Base-by-base conservation (phyloP, 257 asterid species). In the Fraxinus excelsior region DNA sequence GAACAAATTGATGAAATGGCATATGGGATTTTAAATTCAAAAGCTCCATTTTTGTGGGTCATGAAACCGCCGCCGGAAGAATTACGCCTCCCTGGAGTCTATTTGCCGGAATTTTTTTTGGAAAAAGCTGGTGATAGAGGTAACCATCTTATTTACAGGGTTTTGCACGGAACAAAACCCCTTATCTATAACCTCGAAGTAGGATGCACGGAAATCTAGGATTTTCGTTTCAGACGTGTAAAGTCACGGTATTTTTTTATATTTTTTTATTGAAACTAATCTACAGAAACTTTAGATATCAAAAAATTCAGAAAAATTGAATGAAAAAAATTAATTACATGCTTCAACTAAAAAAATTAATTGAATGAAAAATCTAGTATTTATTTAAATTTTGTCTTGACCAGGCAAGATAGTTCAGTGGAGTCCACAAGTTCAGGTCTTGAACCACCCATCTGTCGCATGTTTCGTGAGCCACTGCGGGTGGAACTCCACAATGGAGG, bases 391-490 rank as follows among this genome's bases (percentile, higher is more conserved):
- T 42, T 42, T 5, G 10, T 18, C 25, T 56, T 56, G 12, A 56
- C 6, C 28, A 56, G 65, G 65, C 11, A 56, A 75, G 80, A 31
- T 94, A 2, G 92, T 94, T 68, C 75, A 80, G 73, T 94, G 98
- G 98, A 73, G 90, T 77, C 90, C 96, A 53, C 98, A 94, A 60
- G 96, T 88, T 68, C 83, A 82, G 40, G 98, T 90, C n/a, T 72
- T 94, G 82, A 89, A 86, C 14, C 97, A 94, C 85, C 91, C 88
- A 0, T 85, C 98, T 0, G 82, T 85, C 0, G 89, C 93, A 3
- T 92, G 98, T 78, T 94, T 92, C 75, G 67, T 94, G 68, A 90
- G 97, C 0, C 98, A 94, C 68, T 94, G 98, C 23, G 97, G 98
- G 0, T 94, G 98, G 97, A 94, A 92, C 78, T 94, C 98, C 13